Evolutionary conservation across 257 asterid genomes (phyloP), one percentile per base, ranked within the genome.

Genomic region (Solanum acaule): DNA sequence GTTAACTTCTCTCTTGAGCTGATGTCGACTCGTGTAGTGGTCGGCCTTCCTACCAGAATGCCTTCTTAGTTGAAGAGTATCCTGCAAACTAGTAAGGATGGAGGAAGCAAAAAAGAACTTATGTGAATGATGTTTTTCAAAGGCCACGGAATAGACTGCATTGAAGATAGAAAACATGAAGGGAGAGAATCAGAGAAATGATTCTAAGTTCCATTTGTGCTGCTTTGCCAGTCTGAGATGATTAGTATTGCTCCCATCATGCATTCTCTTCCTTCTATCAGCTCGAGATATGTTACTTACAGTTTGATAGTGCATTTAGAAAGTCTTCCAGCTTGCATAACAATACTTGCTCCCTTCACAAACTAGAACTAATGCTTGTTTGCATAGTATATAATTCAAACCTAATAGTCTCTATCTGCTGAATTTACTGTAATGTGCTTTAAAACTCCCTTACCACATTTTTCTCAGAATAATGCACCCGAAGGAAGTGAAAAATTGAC

Each of bases 401-500:
- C 15, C 25, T 78, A 78, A 27, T 15, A 14, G 65, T 56, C 52
- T 85, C 49, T 85, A 22, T 33, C 38, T 86, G 65, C 89, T 68
- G 72, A 78, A 67, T 81, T 46, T 87, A 27, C 46, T 84, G 40
- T 67, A 56, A 20, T 23, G 83, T 87, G 77, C 67, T 14, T 78
- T 81, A 18, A 81, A 81, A 46, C 42, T 81, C 18, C 59, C 86
- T 46, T 46, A 46, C 68, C 42, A 46, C 67, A 81, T 67, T 83
- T 86, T 91, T 88, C 65, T 85, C 90, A 90, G 96, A 87, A 81
- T 81, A 88, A 87, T 87, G 90, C 59, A 72, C 23, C 87, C 34
- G 90, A 85, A 68, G 90, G 91, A 90, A 91, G 88, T 91, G 91
- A 89, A 91, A 84, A 87, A 75, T 70, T 90, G 22, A 83, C 91